Conservation (phyloP, 1,139 yeast genomes). For the Pichia sp. region DNA sequence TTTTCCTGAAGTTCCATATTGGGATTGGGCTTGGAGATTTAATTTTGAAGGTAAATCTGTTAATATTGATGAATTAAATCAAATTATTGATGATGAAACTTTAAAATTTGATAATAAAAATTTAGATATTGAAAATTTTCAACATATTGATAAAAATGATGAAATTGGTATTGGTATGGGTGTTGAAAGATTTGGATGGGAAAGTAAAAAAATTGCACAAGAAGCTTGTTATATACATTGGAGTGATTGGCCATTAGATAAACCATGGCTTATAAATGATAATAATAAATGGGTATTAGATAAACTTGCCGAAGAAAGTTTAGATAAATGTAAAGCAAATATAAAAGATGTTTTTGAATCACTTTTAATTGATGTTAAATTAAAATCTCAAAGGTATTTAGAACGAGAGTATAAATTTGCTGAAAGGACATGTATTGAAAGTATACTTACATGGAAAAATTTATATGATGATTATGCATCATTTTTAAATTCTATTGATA, state of each 20-base stretch:
- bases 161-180: slow-evolving; percentile 11
- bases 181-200: slow-evolving; percentile 24
- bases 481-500: neutral
- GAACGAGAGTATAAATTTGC: slow-evolving; percentile 7
- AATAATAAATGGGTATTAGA: slow-evolving; percentile 9
- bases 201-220: slow-evolving; percentile 24
- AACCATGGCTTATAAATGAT: slow-evolving; percentile 28
- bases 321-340: slow-evolving; percentile 1
- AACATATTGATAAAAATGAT: neutral
- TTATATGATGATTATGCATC: slow-evolving; percentile 21
- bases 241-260: slow-evolving; percentile 31
- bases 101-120: neutral
- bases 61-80: slow-evolving; percentile 2
- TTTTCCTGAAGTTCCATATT: slow-evolving; percentile 21
- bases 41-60: slow-evolving; percentile 3
- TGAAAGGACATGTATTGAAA: slow-evolving; percentile 9
- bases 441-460: slow-evolving; percentile 25
- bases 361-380: neutral
- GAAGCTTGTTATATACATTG: slow-evolving; percentile 30
- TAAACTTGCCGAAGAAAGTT: slow-evolving; percentile 11
- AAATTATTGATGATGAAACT: neutral
- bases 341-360: slow-evolving; percentile 9
- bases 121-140: too few species aligned
- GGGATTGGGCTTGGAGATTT: slow-evolving; percentile 25
- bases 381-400: neutral